A percentile compares a stretch with the other conserved stretches of the same genome.
These are phyloP conservation scores for Stephanodiscus minutulus DNA, from an alignment of 108 stramenopile species.

Conservation along the genomic window DNA sequence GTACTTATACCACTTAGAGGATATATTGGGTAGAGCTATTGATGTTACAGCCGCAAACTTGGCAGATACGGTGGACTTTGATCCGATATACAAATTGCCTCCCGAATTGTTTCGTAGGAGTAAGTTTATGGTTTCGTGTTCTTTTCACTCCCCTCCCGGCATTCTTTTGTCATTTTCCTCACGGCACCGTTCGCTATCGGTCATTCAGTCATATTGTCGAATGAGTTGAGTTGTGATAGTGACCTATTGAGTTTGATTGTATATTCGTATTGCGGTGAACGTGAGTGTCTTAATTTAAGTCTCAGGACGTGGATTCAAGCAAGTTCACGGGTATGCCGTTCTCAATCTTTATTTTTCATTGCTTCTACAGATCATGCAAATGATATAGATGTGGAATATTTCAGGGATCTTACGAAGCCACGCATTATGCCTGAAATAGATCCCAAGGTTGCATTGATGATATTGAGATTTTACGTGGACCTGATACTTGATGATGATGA, in stretches of 20 bases:
- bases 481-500: slow-evolving; percentile 39
- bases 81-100: slow-evolving; percentile 46
- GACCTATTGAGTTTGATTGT: slow-evolving; percentile 50
- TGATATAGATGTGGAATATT: slow-evolving; percentile 49
- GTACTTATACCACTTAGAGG: slow-evolving; percentile 40
- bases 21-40: slow-evolving; percentile 41
- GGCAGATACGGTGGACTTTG: slow-evolving; percentile 38
- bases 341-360: neutral
- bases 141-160: too few species aligned
- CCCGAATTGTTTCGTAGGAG: slow-evolving; percentile 39
- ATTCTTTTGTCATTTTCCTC: too few species aligned
- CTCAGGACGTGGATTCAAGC: neutral
- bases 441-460: slow-evolving; percentile 44
- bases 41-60: slow-evolving; percentile 46
- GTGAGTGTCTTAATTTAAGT: slow-evolving; percentile 3
- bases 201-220: slow-evolving; percentile 25
- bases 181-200: too few species aligned
- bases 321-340: neutral
- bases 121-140: too few species aligned
- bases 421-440: slow-evolving; percentile 44
- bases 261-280: slow-evolving; percentile 50
- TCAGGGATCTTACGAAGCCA: slow-evolving; percentile 44
- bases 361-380: slow-evolving; percentile 28
- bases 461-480: slow-evolving; percentile 43
- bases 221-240: slow-evolving; percentile 38